Evolutionary conservation across 257 asterid species (phyloP).

Genomic region (Forsythia viridissima): DNA sequence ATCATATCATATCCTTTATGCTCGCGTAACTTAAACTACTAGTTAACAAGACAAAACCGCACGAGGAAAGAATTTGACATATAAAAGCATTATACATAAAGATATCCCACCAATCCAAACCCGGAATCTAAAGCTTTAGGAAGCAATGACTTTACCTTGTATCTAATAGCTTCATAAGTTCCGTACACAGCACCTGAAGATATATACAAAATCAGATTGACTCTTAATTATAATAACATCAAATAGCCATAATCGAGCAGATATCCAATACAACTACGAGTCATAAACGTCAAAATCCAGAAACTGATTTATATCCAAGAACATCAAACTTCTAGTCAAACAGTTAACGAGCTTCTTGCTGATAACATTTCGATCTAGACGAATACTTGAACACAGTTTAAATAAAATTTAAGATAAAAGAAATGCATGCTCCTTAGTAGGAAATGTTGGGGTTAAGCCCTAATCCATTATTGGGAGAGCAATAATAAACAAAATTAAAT

Average conservation of each 20-base stretch:
- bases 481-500: not conserved
- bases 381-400: not conserved
- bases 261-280: not conserved
- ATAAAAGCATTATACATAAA: not conserved
- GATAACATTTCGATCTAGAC: not conserved
- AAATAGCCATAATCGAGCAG: not conserved
- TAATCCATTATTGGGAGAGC: not conserved
- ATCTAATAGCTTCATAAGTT: constrained; percentile 65
- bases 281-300: not conserved
- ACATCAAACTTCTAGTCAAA: not conserved
- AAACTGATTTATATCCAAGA: not conserved
- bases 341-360: not conserved
- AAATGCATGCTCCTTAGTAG: not conserved
- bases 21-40: not conserved
- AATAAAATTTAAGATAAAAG: not conserved
- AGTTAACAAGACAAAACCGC: constrained; percentile 2
- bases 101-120: not conserved
- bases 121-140: not conserved
- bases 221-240: constrained; percentile 1
- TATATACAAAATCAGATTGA: constrained; percentile 15
- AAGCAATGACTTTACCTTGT: constrained; percentile 43
- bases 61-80: not conserved
- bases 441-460: not conserved
- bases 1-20: not conserved
- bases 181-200: constrained; percentile 72